Base-by-base conservation (phyloP, 495 filamentous ascomycete genomes). In the Xylaria cubensis region DNA sequence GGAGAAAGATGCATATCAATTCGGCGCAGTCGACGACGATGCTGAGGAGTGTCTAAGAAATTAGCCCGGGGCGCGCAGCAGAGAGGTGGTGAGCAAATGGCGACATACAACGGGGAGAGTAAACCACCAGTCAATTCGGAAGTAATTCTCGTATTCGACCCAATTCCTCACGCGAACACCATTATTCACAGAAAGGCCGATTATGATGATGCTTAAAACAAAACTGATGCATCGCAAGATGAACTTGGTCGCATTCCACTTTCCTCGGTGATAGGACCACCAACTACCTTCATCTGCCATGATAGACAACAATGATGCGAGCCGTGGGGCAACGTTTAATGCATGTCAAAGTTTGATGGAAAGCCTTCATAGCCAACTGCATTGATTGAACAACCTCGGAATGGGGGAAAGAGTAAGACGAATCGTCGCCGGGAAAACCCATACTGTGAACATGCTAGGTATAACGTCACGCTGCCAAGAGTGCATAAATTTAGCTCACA, bases 211-310 rank as follows among this genome's bases (percentile, higher is more conserved):
- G 17, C 21, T 36, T 0, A 46, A 19, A 8, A 29, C 51, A 59
- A 69, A 48, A 59, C 67, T 69, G 17, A 61, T 17, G 39, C 21
- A 59, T 8, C 67, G 67, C 0, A 61, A 48, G 24, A n/a, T 13
- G 9, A 46, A 17, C 53, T 69, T 69, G 26, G 67, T 61, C 39
- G 41, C 36, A 34, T 61, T 69, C 67, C 51, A 69, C 39, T 17
- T 46, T 36, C 53, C 67, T 48, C 24, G 53, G 21, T 69, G 67
- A 61, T 58, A 46, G 39, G 53, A 69, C 67, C 51, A 69, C 48
- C 51, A 69, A 36, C 41, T 41, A 15, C n/a, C 39, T 26, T 46
- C 6, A 34, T 58, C 48, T 29, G 67, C 67, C 67, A 69, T 69
- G 21, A 36, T 36, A 48, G 29, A 50, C 12, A n/a, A n/a, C 13